A percentile compares a stretch with the other conserved stretches of the same genome.
Conservation (phyloP, 352 stramenopile species). For the Blastocystis sp. region DNA sequence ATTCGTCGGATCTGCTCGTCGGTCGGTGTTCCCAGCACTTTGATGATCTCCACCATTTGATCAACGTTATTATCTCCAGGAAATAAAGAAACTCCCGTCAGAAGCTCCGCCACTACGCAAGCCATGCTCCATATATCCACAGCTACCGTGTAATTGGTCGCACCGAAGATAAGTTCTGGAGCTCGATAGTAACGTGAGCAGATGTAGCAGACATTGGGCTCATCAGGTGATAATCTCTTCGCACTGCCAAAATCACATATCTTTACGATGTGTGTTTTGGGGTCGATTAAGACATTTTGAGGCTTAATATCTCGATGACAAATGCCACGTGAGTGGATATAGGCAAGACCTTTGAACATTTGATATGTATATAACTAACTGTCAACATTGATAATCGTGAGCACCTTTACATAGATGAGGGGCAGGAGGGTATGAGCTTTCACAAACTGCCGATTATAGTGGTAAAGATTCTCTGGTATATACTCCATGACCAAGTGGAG, state of each 20-base stretch:
- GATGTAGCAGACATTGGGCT: constrained; percentile 99
- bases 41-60: constrained; percentile 99
- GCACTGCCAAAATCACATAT: constrained; percentile 96
- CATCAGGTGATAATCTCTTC: constrained; percentile 86
- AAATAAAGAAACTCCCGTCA: constrained; percentile 94
- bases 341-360: constrained; percentile 88
- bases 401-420: constrained; percentile 84
- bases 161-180: constrained; percentile 98
- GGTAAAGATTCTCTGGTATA: constrained; percentile 97
- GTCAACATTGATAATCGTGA: not conserved
- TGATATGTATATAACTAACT: constrained; percentile 95
- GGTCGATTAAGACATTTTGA: constrained; percentile 96
- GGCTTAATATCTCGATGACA: constrained; percentile 99
- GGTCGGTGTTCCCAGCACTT: constrained; percentile 93
- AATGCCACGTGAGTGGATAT: constrained; percentile 94
- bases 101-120: constrained; percentile 93
- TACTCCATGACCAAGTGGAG: constrained; percentile 98
- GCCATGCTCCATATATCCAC: constrained; percentile 94
- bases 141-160: constrained; percentile 96
- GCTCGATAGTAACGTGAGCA: constrained; percentile 97
- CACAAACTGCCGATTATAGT: constrained; percentile 85
- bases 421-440: constrained; percentile 93
- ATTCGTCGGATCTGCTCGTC: constrained; percentile 95
- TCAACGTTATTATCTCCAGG: constrained; percentile 95
- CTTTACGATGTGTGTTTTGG: constrained; percentile 90